phyloP scores from a whole-genome alignment of 73 alveolate species.

The Stentor coeruleus region DNA sequence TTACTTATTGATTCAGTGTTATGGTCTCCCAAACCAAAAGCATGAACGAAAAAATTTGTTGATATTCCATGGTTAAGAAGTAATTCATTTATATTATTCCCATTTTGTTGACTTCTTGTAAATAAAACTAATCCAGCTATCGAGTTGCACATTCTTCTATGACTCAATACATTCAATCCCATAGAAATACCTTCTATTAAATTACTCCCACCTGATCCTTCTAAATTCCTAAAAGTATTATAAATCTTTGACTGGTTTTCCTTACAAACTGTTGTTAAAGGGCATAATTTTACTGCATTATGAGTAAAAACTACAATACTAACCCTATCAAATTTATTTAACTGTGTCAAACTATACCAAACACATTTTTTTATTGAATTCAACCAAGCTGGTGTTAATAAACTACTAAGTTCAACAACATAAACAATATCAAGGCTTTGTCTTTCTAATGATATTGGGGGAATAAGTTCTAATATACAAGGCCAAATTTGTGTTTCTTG shows the following conservation, averaged over 20 bases:
- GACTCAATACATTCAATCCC: background rate
- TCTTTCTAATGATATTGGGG: background rate
- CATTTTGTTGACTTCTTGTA: background rate
- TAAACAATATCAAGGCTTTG: background rate
- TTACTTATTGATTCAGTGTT: background rate
- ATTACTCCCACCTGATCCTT: background rate
- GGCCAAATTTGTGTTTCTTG: background rate
- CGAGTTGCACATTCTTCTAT: background rate
- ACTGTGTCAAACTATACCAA: background rate
- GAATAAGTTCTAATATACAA: background rate
- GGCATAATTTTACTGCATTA: background rate
- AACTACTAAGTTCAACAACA: background rate
- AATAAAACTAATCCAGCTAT: background rate
- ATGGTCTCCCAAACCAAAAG: background rate
- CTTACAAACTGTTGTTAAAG: background rate
- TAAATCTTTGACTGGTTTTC: background rate
- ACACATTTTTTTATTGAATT: background rate
- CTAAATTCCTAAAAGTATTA: background rate
- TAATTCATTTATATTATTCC: background rate
- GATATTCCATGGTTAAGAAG: background rate
- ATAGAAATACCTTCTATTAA: background rate
- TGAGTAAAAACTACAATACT: background rate
- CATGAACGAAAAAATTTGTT: background rate
- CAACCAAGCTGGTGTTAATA: background rate
- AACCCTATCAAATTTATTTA: background rate